Conservation (phyloP, 2,329 filamentous ascomycete genomes). For the Colletotrichum orbiculare region DNA sequence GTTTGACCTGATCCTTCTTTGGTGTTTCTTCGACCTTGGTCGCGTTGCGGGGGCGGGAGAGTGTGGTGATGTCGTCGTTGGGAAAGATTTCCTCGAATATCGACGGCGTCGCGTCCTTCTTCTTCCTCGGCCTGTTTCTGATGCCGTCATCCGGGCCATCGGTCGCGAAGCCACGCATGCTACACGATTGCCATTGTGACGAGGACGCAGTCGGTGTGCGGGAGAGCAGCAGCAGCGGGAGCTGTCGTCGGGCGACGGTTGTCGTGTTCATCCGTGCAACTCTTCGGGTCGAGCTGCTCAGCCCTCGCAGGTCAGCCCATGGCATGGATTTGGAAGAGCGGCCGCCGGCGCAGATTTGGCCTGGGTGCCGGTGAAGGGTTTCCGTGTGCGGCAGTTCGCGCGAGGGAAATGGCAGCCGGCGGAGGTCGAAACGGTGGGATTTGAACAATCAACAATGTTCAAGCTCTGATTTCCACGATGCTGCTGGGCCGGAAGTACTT, state of each 20-base stretch:
- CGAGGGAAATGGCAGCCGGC: neutral
- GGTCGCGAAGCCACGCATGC: neutral
- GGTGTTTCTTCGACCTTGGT: neutral
- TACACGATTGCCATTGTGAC: constrained; percentile 7
- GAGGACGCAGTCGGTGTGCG: neutral
- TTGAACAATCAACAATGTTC: neutral
- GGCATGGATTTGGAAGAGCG: constrained; percentile 27
- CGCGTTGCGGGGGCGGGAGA: neutral
- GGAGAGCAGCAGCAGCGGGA: constrained; percentile 30
- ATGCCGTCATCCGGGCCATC: too few relatives aligned
- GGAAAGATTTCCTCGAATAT: constrained; percentile 34
- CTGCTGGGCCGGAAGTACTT: constrained; percentile 2
- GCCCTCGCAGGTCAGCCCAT: constrained; percentile 37
- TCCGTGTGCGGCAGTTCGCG: neutral
- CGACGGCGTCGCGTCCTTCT: constrained; percentile 6
- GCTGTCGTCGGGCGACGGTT: constrained; percentile 28
- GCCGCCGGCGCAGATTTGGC: constrained; percentile 7
- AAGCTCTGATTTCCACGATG: constrained; percentile 1
- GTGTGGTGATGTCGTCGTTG: constrained; percentile 2
- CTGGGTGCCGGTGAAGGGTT: neutral
- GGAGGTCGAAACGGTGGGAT: neutral
- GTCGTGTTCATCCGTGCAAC: constrained; percentile 34
- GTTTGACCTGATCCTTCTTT: constrained; percentile 8
- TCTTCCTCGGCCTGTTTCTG: neutral
- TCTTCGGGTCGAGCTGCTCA: constrained; percentile 32